Evolutionary conservation across 768 basidiomycete genomes (phyloP).

Genomic region (Paxillus rubicundulus): DNA sequence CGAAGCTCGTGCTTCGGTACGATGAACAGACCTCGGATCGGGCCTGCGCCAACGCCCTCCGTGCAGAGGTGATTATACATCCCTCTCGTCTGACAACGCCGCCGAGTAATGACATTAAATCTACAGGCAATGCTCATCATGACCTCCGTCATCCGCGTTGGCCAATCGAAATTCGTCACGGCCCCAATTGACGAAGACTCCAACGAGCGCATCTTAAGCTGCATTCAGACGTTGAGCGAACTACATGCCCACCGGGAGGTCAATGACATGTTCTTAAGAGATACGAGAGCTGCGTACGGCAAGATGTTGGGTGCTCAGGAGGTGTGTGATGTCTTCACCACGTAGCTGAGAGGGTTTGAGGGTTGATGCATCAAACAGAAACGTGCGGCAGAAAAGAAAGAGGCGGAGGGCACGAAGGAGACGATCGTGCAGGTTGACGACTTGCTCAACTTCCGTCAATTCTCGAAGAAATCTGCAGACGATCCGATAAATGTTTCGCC

Average conservation of each 20-base stretch:
- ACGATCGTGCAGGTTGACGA: slow-evolving; percentile 90
- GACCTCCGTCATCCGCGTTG: slow-evolving; percentile 95
- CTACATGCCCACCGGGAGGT: slow-evolving; percentile 56
- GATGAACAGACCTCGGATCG: slow-evolving; percentile 50
- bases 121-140: slow-evolving; percentile 91
- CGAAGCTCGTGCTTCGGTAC: slow-evolving; percentile 86
- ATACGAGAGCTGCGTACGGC: slow-evolving; percentile 88
- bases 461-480: slow-evolving; percentile 86
- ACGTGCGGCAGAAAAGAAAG: slow-evolving; percentile 89
- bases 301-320: slow-evolving; percentile 97
- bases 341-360: neutral
- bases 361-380: slow-evolving; percentile 47
- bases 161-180: slow-evolving; percentile 92
- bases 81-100: neutral
- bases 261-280: slow-evolving; percentile 73
- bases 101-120: neutral
- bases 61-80: slow-evolving; percentile 67
- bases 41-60: slow-evolving; percentile 62
- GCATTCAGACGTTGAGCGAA: slow-evolving; percentile 90
- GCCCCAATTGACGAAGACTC: slow-evolving; percentile 99
- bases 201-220: slow-evolving; percentile 92
- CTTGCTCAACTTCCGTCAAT: slow-evolving; percentile 86
- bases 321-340: slow-evolving; percentile 40
- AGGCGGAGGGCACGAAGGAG: slow-evolving; percentile 65
- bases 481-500: slow-evolving; percentile 66